These are phyloP conservation scores for Halophytophthora batemanensis DNA, from an alignment of 352 stramenopile genomes.

Conservation along the genomic window DNA sequence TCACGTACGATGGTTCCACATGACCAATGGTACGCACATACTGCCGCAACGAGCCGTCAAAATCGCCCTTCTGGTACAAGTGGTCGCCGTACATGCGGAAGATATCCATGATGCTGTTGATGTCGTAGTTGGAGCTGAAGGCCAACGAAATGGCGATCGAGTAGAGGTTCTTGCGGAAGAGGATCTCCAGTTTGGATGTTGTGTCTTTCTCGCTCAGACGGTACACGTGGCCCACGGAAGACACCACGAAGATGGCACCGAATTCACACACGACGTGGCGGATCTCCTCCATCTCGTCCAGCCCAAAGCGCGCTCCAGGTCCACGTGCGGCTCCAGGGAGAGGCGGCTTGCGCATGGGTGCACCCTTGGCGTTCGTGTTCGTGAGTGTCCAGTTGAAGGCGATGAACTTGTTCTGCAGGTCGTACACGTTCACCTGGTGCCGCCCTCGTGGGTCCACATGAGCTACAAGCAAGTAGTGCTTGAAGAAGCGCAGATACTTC, in stretches of 20 bases:
- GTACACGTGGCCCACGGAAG: conserved; percentile 87
- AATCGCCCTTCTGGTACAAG: conserved; percentile 97
- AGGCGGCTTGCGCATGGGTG: conserved; percentile 26
- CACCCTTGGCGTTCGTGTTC: conserved; percentile 38
- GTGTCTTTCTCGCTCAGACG: conserved; percentile 94
- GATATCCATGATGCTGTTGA: conserved; percentile 96
- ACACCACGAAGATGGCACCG: conserved; percentile 85
- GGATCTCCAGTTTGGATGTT: conserved; percentile 94
- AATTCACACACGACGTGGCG: conserved; percentile 85
- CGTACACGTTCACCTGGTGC: conserved; percentile 89
- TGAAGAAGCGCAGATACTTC: conserved; percentile 85
- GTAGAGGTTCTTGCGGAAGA: conserved; percentile 97
- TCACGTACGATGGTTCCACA: conserved; percentile 97
- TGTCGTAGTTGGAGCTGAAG: conserved; percentile 93
- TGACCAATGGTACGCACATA: conserved; percentile 97
- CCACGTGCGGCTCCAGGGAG: conserved; percentile 30
- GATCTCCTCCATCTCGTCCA: conserved; percentile 87
- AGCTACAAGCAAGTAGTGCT: conserved; percentile 83
- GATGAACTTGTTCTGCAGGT: conserved; percentile 92
- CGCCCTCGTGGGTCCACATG: conserved; percentile 79
- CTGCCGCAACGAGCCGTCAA: conserved; percentile 94
- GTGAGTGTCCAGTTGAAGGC: conserved; percentile 90
- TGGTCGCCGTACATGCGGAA: conserved; percentile 97
- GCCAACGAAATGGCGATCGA: conserved; percentile 97
- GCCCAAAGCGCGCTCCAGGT: conserved; percentile 67